A percentile compares a stretch with the other conserved stretches of the same genome.
These are phyloP conservation scores for Noccaea caerulescens DNA, from an alignment of 345 rosid species.

Conservation along the genomic window DNA sequence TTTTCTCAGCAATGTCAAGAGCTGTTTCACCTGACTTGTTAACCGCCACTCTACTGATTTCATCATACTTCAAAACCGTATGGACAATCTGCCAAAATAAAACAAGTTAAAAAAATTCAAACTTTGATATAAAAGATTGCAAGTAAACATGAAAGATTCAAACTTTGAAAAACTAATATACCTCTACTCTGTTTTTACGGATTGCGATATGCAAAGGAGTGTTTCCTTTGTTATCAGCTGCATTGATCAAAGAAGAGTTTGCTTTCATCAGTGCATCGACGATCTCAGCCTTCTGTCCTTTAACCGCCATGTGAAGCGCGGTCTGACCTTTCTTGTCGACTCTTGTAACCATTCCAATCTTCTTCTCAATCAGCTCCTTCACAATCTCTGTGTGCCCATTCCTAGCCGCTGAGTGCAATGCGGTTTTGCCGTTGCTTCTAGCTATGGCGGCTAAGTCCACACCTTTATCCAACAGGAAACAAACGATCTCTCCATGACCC, in stretches of 20 bases:
- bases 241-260: conserved; percentile 60
- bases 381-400: conserved; percentile 83
- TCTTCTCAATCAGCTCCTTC: conserved; percentile 61
- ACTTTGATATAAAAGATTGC: conserved; percentile 9
- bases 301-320: conserved; percentile 92
- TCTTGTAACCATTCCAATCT: conserved; percentile 57
- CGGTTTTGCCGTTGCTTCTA: conserved; percentile 75
- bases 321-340: conserved; percentile 86
- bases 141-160: neutral
- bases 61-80: conserved; percentile 49
- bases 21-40: conserved; percentile 78
- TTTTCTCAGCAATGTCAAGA: conserved; percentile 72
- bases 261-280: conserved; percentile 60
- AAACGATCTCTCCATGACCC: conserved; percentile 73
- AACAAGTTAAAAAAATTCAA: conserved; percentile 2
- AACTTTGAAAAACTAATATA: conserved; percentile 34
- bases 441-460: conserved; percentile 64
- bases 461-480: conserved; percentile 63
- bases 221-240: conserved; percentile 74
- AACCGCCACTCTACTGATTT: conserved; percentile 55
- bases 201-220: conserved; percentile 82
- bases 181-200: conserved; percentile 76
- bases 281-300: conserved; percentile 67
- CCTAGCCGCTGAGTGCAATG: conserved; percentile 85
- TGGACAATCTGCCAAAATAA: conserved; percentile 61